Evolutionary conservation across 768 basidiomycete species (phyloP).

Genomic region (Russula abietina): DNA sequence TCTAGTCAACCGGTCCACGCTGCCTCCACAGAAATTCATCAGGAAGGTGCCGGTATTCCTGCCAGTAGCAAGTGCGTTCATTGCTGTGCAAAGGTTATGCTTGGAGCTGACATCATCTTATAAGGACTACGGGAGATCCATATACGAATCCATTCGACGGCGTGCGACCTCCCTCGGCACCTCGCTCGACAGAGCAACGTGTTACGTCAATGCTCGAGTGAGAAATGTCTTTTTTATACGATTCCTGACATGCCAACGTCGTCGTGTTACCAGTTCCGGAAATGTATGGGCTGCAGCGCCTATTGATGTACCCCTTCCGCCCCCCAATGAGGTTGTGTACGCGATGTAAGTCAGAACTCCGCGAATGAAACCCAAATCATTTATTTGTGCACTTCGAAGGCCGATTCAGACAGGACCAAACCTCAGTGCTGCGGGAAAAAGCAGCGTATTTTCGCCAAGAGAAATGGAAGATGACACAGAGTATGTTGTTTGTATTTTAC

Average conservation of each 20-base stretch:
- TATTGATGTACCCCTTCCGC: constrained; percentile 20
- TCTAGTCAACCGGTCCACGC: not conserved
- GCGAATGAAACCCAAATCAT: not conserved
- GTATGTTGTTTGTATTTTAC: constrained; percentile 26
- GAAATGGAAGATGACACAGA: constrained; percentile 25
- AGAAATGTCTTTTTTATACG: not conserved
- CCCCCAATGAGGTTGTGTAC: constrained; percentile 9
- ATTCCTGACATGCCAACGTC: not conserved
- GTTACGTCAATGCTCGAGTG: constrained; percentile 10
- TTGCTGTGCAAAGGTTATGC: not conserved
- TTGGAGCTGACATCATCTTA: not conserved
- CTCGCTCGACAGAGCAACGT: constrained; percentile 2
- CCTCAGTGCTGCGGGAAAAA: constrained; percentile 5
- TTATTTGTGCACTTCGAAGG: constrained; percentile 3
- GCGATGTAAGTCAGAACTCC: constrained; percentile 11
- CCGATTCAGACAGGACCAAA: constrained; percentile 20
- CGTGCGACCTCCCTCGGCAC: not conserved
- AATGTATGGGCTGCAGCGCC: constrained; percentile 11
- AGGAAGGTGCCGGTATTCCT: not conserved
- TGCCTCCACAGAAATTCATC: constrained; percentile 6
- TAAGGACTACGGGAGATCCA: constrained; percentile 4
- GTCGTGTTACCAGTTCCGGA: not conserved
- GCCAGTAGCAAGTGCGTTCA: constrained; percentile 7
- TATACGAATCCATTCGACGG: constrained; percentile 12
- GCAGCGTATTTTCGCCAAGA: constrained; percentile 7